Base-by-base conservation (phyloP, 2,329 filamentous ascomycete species). In the Trichoderma citrinoviride region DNA sequence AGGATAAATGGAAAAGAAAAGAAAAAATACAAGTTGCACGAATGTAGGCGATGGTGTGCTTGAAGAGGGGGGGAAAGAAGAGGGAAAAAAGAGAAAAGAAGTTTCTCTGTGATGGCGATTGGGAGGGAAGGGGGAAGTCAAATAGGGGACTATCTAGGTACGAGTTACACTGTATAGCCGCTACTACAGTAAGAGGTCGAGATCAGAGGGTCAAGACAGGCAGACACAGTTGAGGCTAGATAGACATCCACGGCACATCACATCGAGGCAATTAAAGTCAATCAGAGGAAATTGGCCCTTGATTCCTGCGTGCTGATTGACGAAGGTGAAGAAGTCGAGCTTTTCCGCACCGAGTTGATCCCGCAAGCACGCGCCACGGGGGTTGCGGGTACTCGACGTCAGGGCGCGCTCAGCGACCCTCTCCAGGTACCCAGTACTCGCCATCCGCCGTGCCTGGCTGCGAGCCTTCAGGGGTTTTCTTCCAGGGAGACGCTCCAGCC, bases 221-320 rank as follows among this genome's bases (percentile, higher is more conserved):
- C n/a, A n/a, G n/a, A n/a, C n/a, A n/a, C n/a, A n/a, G n/a, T n/a
- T n/a, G n/a, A n/a, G n/a, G n/a, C n/a, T n/a, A n/a, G 44, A 60
- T 43, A 70, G 65, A 71, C 29, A 41, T 25, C 46, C 17, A 33
- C 14, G 49, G 33, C 52, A 55, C 52, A 55, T 55, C 49, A 21
- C 37, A 46, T 54, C 69, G 72, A 71, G 72, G 72, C 73, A 74
- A 74, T 74, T 71, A 74, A 71, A 73, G 71, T 71, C 70, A 64
- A 61, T 61, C 50, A 19, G 49, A 52, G 71, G 71, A 74, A 74
- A 74, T 73, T 57, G 73, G 66, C 69, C 69, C 23, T 17, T 37
- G 47, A 66, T 66, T 53, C 41, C 52, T 53, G 47, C 56, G 55
- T 52, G 49, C 60, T 54, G 40, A 37, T 41, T 19, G 33, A 23